phyloP scores from a whole-genome alignment of 1,139 yeast species.

The Pichia sp. region DNA sequence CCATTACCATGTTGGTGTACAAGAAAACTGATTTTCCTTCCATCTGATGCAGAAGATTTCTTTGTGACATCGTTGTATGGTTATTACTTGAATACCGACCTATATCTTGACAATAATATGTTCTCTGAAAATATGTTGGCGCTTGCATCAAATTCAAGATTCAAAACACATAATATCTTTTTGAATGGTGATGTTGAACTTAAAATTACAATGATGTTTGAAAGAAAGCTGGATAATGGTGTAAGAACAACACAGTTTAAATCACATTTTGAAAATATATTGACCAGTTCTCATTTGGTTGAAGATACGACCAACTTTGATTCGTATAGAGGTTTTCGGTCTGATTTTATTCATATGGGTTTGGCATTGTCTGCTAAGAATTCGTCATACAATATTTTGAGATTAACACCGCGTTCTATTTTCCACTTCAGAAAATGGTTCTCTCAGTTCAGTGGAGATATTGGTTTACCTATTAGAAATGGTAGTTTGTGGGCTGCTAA shows the following conservation, averaged over 20 bases:
- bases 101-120: conserved; percentile 14
- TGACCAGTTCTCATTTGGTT: conserved; percentile 64
- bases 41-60: conserved; percentile 13
- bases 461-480: conserved; percentile 71
- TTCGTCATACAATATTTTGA: conserved; percentile 52
- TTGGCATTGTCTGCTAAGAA: conserved; percentile 36
- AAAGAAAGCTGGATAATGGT: conserved; percentile 40
- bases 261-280: conserved; percentile 70
- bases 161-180: conserved; percentile 55
- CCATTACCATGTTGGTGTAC: conserved; percentile 65
- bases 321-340: conserved; percentile 76
- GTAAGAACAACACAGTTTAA: conserved; percentile 50
- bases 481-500: conserved; percentile 56
- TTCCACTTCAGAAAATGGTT: conserved; percentile 80
- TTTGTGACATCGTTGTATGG: conserved; percentile 25
- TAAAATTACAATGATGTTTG: conserved; percentile 57
- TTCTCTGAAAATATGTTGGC: conserved; percentile 6
- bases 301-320: conserved; percentile 51
- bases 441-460: conserved; percentile 64
- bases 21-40: conserved; percentile 34
- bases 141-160: conserved; percentile 21
- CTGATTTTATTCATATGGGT: conserved; percentile 78
- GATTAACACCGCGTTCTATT: conserved; percentile 69
- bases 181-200: conserved; percentile 62
- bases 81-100: conserved; percentile 20